A percentile compares a stretch with the other conserved stretches of the same genome.
phyloP scores from a whole-genome alignment of 2,329 filamentous ascomycete species.

The Exophiala mesophila region DNA sequence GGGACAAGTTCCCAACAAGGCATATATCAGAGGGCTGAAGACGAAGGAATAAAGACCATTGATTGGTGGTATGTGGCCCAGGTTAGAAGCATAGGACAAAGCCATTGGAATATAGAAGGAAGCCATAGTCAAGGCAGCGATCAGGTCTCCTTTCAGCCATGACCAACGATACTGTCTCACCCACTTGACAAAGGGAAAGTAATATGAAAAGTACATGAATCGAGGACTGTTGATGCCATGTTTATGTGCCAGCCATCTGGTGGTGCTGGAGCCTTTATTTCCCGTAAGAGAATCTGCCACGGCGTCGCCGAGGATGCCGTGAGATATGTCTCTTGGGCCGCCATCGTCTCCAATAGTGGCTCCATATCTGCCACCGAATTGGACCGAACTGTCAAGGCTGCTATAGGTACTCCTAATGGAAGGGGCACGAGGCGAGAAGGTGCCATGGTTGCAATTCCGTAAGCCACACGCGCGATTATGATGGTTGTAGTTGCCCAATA shows the following conservation, averaged over 20 bases:
- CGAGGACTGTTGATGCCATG: slow-evolving; percentile 70
- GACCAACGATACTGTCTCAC: slow-evolving; percentile 77
- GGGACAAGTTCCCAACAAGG: slow-evolving; percentile 82
- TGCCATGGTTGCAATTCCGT: slow-evolving; percentile 63
- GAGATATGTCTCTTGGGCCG: slow-evolving; percentile 26
- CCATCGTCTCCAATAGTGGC: slow-evolving; percentile 21
- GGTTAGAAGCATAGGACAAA: slow-evolving; percentile 83
- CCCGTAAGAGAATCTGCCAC: slow-evolving; percentile 42
- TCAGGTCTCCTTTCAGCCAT: slow-evolving; percentile 78
- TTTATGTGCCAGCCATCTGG: slow-evolving; percentile 63
- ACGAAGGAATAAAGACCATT: slow-evolving; percentile 93
- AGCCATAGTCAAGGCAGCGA: slow-evolving; percentile 91
- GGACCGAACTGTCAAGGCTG: slow-evolving; percentile 26
- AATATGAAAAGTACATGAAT: slow-evolving; percentile 87
- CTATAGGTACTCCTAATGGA: slow-evolving; percentile 43
- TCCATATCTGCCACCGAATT: slow-evolving; percentile 24
- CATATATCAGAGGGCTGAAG: slow-evolving; percentile 87
- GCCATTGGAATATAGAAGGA: slow-evolving; percentile 98
- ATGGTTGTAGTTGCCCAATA: slow-evolving; percentile 38
- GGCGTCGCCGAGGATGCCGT: slow-evolving; percentile 39
- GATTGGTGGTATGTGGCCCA: slow-evolving; percentile 87
- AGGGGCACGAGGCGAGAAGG: slow-evolving; percentile 64
- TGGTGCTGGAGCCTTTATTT: slow-evolving; percentile 57
- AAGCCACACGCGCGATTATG: slow-evolving; percentile 36
- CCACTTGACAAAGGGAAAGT: slow-evolving; percentile 88